Conservation (phyloP, 129 eudicot species). For the Smallanthus sonchifolius region DNA sequence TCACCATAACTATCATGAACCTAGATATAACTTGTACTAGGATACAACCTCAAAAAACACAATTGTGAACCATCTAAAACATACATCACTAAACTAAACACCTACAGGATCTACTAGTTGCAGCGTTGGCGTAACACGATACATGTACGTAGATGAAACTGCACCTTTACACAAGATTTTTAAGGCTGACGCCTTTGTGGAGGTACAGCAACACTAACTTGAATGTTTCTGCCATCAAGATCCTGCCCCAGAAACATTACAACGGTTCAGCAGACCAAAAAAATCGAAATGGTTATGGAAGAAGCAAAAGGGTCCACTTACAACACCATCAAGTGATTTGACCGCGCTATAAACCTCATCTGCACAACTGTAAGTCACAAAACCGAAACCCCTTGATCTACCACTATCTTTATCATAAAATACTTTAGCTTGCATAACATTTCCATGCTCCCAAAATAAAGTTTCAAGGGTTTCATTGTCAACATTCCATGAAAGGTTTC, state of each 20-base stretch:
- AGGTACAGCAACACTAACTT: slow-evolving; percentile 66
- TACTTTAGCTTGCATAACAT: slow-evolving; percentile 75
- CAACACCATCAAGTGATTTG: slow-evolving; percentile 64
- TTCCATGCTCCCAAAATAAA: slow-evolving; percentile 72
- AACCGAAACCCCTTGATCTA: slow-evolving; percentile 89
- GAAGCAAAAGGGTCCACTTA: slow-evolving; percentile 33
- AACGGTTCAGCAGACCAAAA: not conserved
- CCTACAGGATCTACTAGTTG: not conserved
- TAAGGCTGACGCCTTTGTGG: slow-evolving; percentile 44
- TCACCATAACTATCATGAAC: not conserved
- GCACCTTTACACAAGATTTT: slow-evolving; percentile 9
- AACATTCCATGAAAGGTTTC: slow-evolving; percentile 85
- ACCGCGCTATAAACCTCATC: slow-evolving; percentile 78
- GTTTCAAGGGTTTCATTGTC: slow-evolving; percentile 66
- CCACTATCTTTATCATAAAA: slow-evolving; percentile 81
- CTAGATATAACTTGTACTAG: too few relatives aligned
- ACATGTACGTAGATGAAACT: not conserved
- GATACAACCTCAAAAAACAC: not conserved
- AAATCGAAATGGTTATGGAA: not conserved
- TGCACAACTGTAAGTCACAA: slow-evolving; percentile 66
- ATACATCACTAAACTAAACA: not conserved
- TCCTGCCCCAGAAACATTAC: slow-evolving; percentile 40
- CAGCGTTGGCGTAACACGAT: not conserved
- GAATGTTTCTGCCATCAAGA: slow-evolving; percentile 70
- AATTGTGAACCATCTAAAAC: not conserved